Percentiles rank a stretch among this genome's conserved stretches.
These are phyloP conservation scores for Talinum fruticosum DNA, from an alignment of 148 eudicot species.

Conservation along the genomic window DNA sequence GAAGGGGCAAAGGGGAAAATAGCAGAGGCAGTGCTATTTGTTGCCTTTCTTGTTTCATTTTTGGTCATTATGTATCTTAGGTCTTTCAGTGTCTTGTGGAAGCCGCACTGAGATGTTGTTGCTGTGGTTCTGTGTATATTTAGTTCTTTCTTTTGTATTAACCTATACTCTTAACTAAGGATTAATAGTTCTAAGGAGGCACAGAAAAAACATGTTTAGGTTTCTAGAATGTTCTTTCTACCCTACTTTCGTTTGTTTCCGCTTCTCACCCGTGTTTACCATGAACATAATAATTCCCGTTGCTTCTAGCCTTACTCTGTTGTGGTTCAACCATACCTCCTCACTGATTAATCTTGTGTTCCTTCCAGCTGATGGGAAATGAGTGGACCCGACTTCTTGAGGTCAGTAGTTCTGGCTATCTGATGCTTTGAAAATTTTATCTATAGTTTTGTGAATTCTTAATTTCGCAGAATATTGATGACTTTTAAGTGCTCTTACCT, in stretches of 20 bases:
- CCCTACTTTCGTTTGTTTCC: not conserved
- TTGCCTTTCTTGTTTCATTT: not conserved
- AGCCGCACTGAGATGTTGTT: not conserved
- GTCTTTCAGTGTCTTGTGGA: not conserved
- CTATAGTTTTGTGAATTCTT: not conserved
- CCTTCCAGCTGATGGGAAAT: conserved; percentile 48
- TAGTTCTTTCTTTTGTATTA: not conserved
- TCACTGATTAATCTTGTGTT: conserved; percentile 20
- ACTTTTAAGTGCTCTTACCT: too few relatives aligned
- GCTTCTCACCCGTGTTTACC: not conserved
- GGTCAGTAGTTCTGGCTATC: conserved; percentile 34
- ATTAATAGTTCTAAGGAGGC: not conserved
- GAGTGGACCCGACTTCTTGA: conserved; percentile 69
- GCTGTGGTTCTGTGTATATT: not conserved
- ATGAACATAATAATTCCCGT: not conserved
- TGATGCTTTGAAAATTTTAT: not conserved
- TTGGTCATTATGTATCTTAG: not conserved
- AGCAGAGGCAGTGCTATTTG: not conserved
- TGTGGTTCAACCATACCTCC: not conserved
- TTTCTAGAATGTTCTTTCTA: not conserved
- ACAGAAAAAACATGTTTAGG: not conserved
- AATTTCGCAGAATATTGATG: too few relatives aligned
- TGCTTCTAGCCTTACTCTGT: not conserved
- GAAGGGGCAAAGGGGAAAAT: conserved; percentile 4
- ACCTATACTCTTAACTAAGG: not conserved